Conservation (phyloP, 768 basidiomycete species). For the Kwoniella newhampshirensis region DNA sequence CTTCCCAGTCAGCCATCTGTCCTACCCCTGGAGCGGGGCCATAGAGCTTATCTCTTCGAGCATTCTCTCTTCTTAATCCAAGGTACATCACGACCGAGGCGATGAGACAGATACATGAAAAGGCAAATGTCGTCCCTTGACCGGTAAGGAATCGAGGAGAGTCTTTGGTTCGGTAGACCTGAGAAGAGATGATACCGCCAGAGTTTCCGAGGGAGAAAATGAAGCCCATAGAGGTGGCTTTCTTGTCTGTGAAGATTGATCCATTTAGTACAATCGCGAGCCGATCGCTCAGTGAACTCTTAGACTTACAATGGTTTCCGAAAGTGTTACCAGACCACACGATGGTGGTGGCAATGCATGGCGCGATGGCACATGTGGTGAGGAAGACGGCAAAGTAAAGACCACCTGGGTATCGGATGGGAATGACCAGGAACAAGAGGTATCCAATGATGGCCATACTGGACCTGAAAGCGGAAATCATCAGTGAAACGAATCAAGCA, state of each 20-base stretch:
- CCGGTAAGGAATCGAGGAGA: slow-evolving; percentile 47
- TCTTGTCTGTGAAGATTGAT: slow-evolving; percentile 25
- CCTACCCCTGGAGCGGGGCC: slow-evolving; percentile 27
- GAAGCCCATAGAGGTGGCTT: slow-evolving; percentile 49
- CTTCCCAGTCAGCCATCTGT: slow-evolving; percentile 20
- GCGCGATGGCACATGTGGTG: slow-evolving; percentile 46
- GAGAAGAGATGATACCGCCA: slow-evolving; percentile 51
- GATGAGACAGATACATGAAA: slow-evolving; percentile 41
- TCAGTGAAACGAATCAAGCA: slow-evolving; percentile 7
- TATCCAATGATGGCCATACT: slow-evolving; percentile 48
- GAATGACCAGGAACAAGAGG: slow-evolving; percentile 48
- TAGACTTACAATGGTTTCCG: slow-evolving; percentile 43
- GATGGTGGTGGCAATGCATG: slow-evolving; percentile 53
- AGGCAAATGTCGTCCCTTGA: slow-evolving; percentile 50
- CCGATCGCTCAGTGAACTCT: not conserved
- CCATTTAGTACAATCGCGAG: not conserved
- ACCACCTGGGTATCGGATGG: slow-evolving; percentile 37
- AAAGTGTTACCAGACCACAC: slow-evolving; percentile 51
- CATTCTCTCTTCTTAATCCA: slow-evolving; percentile 49
- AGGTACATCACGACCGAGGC: slow-evolving; percentile 41
- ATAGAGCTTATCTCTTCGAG: slow-evolving; percentile 46
- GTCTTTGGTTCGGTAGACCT: slow-evolving; percentile 48
- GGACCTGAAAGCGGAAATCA: slow-evolving; percentile 2
- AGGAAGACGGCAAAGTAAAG: slow-evolving; percentile 53
- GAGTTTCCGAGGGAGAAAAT: slow-evolving; percentile 51